These are phyloP conservation scores for Eucalyptus curtisii DNA, from an alignment of 345 rosid species.

Conservation along the genomic window DNA sequence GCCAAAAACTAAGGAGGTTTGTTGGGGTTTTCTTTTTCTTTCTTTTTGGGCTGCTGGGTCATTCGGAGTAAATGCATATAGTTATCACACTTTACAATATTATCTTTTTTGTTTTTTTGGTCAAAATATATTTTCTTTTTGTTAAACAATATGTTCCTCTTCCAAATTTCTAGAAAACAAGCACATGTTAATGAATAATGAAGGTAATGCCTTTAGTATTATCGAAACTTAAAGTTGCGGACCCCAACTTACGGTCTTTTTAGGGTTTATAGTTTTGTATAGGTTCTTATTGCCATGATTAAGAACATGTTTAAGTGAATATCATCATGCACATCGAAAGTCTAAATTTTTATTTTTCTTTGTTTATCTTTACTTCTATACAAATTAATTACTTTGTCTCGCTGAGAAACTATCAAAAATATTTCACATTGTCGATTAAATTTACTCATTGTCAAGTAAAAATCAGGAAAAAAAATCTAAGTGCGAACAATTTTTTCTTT, in stretches of 20 bases:
- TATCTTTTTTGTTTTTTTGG: too few relatives aligned
- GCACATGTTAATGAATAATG: background rate
- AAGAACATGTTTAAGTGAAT: background rate
- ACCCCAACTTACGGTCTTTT: background rate
- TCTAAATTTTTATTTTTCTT: background rate
- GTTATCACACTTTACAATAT: background rate
- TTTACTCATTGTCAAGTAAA: too few relatives aligned
- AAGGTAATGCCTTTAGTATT: background rate
- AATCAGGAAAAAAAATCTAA: too few relatives aligned
- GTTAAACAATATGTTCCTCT: background rate
- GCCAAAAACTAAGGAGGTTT: background rate
- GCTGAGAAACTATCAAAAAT: too few relatives aligned
- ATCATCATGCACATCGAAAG: background rate
- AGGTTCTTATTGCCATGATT: background rate
- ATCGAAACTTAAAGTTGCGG: background rate
- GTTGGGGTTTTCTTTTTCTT: background rate
- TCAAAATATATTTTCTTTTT: too few relatives aligned
- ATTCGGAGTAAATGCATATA: background rate
- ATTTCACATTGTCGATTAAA: too few relatives aligned
- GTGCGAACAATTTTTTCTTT: background rate
- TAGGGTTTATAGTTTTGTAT: too few relatives aligned
- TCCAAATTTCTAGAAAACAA: background rate
- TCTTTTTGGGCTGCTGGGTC: background rate
- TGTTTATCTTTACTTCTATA: background rate
- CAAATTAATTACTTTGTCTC: background rate